Percentiles rank a stretch among this genome's conserved stretches.
phyloP scores from a whole-genome alignment of 768 basidiomycete genomes.

The Rhodosporidiobolus odoratus region DNA sequence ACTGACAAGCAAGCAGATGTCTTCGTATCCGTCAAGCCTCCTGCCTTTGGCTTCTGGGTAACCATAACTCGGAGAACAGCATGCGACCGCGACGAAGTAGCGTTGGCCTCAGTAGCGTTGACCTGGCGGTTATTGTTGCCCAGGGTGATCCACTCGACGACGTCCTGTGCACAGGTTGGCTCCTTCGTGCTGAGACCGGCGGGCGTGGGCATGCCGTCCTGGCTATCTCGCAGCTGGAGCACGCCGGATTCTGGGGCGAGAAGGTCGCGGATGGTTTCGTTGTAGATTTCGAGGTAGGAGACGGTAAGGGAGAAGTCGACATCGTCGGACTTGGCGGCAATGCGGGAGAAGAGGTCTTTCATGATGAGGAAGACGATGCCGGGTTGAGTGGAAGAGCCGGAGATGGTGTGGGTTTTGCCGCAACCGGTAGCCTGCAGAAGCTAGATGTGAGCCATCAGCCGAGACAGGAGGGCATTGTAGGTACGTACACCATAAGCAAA shows the following conservation, averaged over 20 bases:
- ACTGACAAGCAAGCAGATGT: constrained; percentile 90
- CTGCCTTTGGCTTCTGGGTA: constrained; percentile 65
- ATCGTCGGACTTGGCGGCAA: constrained; percentile 79
- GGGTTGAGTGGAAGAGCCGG: constrained; percentile 77
- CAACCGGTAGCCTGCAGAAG: constrained; percentile 89
- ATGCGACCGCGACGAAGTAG: constrained; percentile 93
- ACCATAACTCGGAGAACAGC: constrained; percentile 96
- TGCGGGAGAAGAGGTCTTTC: constrained; percentile 90
- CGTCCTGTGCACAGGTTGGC: constrained; percentile 80
- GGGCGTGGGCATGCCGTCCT: constrained; percentile 70
- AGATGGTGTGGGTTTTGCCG: constrained; percentile 98
- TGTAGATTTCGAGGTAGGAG: constrained; percentile 97
- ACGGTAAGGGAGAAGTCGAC: constrained; percentile 68
- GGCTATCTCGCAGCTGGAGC: constrained; percentile 89
- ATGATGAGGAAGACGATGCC: constrained; percentile 95
- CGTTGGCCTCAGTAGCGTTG: constrained; percentile 91
- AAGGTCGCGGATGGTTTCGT: constrained; percentile 95
- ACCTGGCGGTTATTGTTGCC: constrained; percentile 86
- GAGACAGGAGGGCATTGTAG: background rate
- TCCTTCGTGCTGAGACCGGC: constrained; percentile 73
- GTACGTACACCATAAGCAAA: constrained; percentile 92
- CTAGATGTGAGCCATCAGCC: background rate
- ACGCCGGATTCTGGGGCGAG: constrained; percentile 73
- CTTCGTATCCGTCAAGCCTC: constrained; percentile 67
- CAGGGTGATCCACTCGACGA: constrained; percentile 82